Evolutionary conservation across 257 asterid species (phyloP).

Genomic region (Craterostigma plantagineum): DNA sequence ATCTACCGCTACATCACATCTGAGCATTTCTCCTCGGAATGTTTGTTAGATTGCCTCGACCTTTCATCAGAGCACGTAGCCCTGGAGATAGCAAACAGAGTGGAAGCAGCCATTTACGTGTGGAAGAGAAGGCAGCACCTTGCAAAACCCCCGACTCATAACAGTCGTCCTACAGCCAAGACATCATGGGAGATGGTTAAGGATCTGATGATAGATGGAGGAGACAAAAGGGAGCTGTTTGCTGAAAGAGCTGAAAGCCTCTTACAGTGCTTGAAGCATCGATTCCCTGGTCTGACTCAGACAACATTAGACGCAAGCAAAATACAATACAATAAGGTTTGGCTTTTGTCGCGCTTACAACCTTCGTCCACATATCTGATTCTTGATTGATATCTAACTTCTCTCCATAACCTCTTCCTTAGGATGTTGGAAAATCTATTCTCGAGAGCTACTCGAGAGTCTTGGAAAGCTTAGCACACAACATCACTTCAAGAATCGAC

Average conservation of each 20-base stretch:
- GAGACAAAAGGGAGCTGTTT: constrained; percentile 53
- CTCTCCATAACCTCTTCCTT: no score
- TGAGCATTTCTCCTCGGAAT: constrained; percentile 70
- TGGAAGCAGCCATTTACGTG: constrained; percentile 67
- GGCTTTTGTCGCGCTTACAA: not conserved
- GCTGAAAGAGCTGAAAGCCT: constrained; percentile 83
- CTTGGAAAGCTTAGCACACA: constrained; percentile 81
- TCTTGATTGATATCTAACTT: no score
- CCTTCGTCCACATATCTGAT: not conserved
- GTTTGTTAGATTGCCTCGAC: constrained; percentile 83
- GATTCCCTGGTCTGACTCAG: constrained; percentile 65
- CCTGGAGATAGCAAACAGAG: constrained; percentile 73
- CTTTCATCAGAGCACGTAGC: constrained; percentile 75
- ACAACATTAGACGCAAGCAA: constrained; percentile 67
- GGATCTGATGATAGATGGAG: constrained; percentile 54
- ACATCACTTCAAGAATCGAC: constrained; percentile 60
- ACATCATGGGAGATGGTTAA: constrained; percentile 85
- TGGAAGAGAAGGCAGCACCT: constrained; percentile 50
- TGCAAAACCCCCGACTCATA: constrained; percentile 34
- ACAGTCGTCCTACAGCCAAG: constrained; percentile 33
- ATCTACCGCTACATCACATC: constrained; percentile 74
- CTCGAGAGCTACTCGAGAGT: constrained; percentile 97
- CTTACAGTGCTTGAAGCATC: constrained; percentile 45
- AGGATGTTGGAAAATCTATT: constrained; percentile 90
- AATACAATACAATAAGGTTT: constrained; percentile 79